Conservation (phyloP, 495 filamentous ascomycete genomes). For the Patellaria atrata region DNA sequence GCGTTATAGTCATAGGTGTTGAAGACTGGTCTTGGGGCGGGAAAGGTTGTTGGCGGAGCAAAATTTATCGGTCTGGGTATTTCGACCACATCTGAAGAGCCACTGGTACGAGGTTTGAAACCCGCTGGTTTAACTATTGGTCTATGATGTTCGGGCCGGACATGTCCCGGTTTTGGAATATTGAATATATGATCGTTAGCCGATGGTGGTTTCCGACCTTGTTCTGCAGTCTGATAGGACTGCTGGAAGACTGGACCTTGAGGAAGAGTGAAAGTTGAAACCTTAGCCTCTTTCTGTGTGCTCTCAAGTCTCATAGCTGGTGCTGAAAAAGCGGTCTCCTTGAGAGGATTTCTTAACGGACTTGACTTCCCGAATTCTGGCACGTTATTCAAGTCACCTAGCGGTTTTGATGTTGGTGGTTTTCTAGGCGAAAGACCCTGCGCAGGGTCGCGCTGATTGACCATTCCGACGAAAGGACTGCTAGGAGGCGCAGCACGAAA, state of each 20-base stretch:
- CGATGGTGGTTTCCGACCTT: too few species aligned
- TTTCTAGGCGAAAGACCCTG: slow-evolving; percentile 12
- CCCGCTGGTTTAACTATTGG: too few species aligned
- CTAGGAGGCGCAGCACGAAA: neutral
- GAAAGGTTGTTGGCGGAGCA: slow-evolving; percentile 5
- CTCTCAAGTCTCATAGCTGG: too few species aligned
- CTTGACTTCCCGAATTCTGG: slow-evolving; percentile 49
- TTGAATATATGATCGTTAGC: slow-evolving; percentile 19
- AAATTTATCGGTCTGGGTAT: slow-evolving; percentile 1
- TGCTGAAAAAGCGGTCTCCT: slow-evolving; percentile 17
- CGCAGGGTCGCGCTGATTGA: slow-evolving; percentile 20
- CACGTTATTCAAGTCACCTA: slow-evolving; percentile 14
- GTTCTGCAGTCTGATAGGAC: too few species aligned
- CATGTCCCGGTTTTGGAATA: slow-evolving; percentile 13
- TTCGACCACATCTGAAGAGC: too few species aligned
- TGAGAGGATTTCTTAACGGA: slow-evolving; percentile 28
- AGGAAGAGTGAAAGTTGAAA: too few species aligned
- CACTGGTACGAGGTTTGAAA: too few species aligned
- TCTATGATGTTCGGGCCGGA: slow-evolving; percentile 17
- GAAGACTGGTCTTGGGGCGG: neutral
- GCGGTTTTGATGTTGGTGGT: slow-evolving; percentile 11
- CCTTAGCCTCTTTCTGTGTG: slow-evolving; percentile 2
- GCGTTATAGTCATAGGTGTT: neutral
- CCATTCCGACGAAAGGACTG: slow-evolving; percentile 17
- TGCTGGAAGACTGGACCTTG: slow-evolving; percentile 13